Evolutionary conservation across 169 alveolate species (phyloP), one percentile per base, ranked within the genome.

Genomic region (Eimeria zaria): DNA sequence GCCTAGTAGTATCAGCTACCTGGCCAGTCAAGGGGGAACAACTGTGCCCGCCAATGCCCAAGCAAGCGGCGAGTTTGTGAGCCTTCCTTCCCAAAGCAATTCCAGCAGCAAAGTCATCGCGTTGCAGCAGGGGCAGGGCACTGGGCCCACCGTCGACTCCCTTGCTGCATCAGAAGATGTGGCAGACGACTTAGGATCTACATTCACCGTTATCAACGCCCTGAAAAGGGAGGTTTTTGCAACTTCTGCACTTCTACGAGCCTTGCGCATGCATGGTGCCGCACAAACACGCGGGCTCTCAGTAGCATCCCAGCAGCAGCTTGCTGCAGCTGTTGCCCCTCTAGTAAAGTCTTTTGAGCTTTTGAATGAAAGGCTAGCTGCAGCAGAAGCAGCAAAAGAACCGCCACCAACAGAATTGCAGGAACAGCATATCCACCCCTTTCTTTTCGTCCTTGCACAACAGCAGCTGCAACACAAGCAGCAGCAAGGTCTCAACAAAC

Each of bases 381-480:
- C 93, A 36, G 81, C 93, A 48, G 93, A 87, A 27, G 93, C 93
- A 62, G 93, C 78, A 33, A 62, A 87, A 39, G 93, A 87, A 76
- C 83, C 81, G 14, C 93, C 93, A 30, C 93, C 93, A 48, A 64
- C 83, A 24, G 93, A 87, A 44, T 22, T 87, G 62, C 93, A 87
- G 93, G 93, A 87, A 46, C 93, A 87, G 93, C 93, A 87, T 55
- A 87, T 87, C 20, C 93, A 87, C 93, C 93, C 93, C n/a, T 87
- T 87, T 41, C 93, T 87, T 6, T 87, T 87, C n/a, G 93, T 87
- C 67, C 93, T 87, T 14, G 93, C 93, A 46, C 93, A 87, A 76
- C 81, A 62, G 93, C 93, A 87, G 62, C 93, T 87, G 64, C 93
- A 87, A 16, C 93, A 87, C 93, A 87, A 87, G 51, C 93, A 87